Evolutionary conservation across 106 monocot species (phyloP).

Genomic region (Phalaenopsis equestris): DNA sequence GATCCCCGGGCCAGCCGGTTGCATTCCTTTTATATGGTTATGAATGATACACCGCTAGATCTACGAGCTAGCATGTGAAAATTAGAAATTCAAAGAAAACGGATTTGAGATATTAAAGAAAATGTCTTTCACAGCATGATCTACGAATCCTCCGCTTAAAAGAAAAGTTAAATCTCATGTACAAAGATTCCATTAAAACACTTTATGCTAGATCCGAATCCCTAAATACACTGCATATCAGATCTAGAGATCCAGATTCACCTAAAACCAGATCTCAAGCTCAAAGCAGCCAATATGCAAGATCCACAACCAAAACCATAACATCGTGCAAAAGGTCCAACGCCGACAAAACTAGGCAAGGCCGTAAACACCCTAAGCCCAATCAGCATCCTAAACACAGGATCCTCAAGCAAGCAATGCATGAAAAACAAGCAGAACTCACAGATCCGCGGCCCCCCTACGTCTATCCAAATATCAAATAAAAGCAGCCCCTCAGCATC

Average conservation of each 20-base stretch:
- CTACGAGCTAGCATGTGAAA: neutral
- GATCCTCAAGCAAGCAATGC: neutral
- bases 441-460: neutral
- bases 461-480: neutral
- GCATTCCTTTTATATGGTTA: neutral
- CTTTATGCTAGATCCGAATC: neutral
- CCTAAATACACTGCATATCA: neutral
- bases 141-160: neutral
- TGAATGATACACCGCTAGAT: neutral
- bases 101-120: neutral
- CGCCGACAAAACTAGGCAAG: neutral
- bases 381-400: neutral
- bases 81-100: neutral
- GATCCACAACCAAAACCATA: neutral
- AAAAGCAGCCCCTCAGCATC: neutral
- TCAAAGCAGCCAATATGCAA: neutral
- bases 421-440: neutral
- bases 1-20: no score
- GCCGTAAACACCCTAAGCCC: neutral
- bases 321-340: neutral
- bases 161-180: neutral
- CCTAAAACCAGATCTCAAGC: constrained; percentile 1
- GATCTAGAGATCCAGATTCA: neutral
- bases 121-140: neutral
- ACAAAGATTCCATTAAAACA: neutral